Conservation (phyloP, 805 yeast species). For the Torulaspora quercuum region DNA sequence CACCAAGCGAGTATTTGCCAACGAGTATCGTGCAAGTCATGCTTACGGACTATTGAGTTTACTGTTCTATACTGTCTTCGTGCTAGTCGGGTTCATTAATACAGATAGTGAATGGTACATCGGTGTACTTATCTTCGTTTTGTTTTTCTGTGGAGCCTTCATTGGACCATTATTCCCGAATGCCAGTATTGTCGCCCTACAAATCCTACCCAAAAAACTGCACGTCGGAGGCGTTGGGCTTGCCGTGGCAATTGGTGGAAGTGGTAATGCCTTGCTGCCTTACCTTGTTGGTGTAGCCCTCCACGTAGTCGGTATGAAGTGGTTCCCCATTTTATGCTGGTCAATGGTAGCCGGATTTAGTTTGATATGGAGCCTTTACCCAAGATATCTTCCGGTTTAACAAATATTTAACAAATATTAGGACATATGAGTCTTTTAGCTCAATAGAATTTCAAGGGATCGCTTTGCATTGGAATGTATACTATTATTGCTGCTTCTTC, state of each 20-base stretch:
- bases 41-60: slow-evolving; percentile 37
- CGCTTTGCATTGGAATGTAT: too few species aligned
- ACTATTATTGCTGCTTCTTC: too few species aligned
- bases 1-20: slow-evolving; percentile 45
- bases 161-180: slow-evolving; percentile 76
- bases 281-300: slow-evolving; percentile 52
- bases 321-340: slow-evolving; percentile 32
- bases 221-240: slow-evolving; percentile 70
- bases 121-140: slow-evolving; percentile 21
- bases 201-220: slow-evolving; percentile 54
- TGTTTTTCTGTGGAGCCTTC: slow-evolving; percentile 52
- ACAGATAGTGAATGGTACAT: slow-evolving; percentile 24
- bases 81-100: slow-evolving; percentile 22
- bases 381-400: slow-evolving; percentile 29
- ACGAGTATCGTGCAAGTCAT: slow-evolving; percentile 42
- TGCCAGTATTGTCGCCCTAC: slow-evolving; percentile 59
- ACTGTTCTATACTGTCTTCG: slow-evolving; percentile 35
- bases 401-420: too few species aligned
- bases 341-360: slow-evolving; percentile 22
- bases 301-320: slow-evolving; percentile 27
- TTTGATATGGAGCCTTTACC: slow-evolving; percentile 30
- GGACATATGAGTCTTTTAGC: too few species aligned
- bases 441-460: too few species aligned
- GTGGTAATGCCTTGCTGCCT: slow-evolving; percentile 77
- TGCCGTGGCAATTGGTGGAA: slow-evolving; percentile 75